Conservation (phyloP, 176 grass and related monocot genomes). For the Aegilops sharonensis region DNA sequence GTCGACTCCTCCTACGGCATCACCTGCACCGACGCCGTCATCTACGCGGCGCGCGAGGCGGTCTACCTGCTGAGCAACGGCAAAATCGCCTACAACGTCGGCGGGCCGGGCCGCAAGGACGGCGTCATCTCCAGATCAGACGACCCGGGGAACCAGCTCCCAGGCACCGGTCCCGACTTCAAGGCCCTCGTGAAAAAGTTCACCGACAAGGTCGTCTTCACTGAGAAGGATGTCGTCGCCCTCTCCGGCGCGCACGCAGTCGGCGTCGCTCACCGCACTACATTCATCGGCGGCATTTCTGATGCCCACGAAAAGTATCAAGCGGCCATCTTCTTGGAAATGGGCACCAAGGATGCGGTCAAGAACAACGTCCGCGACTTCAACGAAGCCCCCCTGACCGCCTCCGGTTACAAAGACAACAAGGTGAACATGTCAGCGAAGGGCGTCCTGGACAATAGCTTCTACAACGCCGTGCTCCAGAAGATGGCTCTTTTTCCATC, state of each 20-base stretch:
- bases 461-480: neutral
- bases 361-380: neutral
- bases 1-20: neutral
- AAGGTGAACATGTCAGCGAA: neutral
- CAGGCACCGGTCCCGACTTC: too few species aligned
- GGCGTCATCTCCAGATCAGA: conserved; percentile 23
- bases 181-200: too few species aligned
- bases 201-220: too few species aligned
- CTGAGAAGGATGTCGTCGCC: conserved; percentile 23
- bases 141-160: neutral
- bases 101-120: conserved; percentile 32
- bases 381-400: neutral
- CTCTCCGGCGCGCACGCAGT: conserved; percentile 49
- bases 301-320: too few species aligned
- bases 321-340: too few species aligned
- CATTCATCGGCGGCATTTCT: too few species aligned
- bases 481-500: conserved; percentile 33
- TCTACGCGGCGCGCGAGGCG: conserved; percentile 27
- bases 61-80: conserved; percentile 21
- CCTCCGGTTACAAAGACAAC: neutral
- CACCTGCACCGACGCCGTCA: conserved; percentile 28
- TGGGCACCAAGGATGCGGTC: too few species aligned
- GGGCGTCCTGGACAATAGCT: conserved; percentile 12
- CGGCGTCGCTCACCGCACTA: conserved; percentile 15
- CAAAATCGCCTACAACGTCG: conserved; percentile 23